Evolutionary conservation across 306 rosid genomes (phyloP).

Genomic region (Mimosa pudica): DNA sequence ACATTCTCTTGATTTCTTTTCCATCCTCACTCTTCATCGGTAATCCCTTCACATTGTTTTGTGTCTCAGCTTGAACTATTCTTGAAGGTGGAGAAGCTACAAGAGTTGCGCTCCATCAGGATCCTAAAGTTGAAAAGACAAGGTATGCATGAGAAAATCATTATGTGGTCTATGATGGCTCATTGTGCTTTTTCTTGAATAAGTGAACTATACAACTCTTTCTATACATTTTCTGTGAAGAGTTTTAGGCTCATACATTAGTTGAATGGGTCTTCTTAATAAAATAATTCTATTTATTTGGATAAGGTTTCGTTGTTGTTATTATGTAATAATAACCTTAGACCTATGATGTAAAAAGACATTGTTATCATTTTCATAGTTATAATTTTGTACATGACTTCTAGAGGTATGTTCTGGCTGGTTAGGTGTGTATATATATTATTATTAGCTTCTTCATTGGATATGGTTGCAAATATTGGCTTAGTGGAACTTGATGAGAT

Average conservation of each 20-base stretch:
- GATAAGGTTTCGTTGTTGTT: too few species aligned
- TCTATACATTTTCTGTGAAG: neutral
- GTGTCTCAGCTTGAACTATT: too few species aligned
- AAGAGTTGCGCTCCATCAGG: conserved; percentile 80
- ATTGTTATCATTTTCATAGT: too few species aligned
- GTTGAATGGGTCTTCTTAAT: conserved; percentile 18
- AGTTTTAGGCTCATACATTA: conserved; percentile 28
- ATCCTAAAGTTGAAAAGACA: conserved; percentile 86
- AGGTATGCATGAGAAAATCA: conserved; percentile 45
- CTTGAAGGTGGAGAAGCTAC: conserved; percentile 91
- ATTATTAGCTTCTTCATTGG: too few species aligned
- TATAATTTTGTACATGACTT: too few species aligned
- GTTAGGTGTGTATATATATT: too few species aligned
- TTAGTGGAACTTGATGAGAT: too few species aligned
- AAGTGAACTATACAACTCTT: conserved; percentile 17
- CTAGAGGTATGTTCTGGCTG: too few species aligned
- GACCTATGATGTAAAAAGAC: too few species aligned
- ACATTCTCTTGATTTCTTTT: neutral
- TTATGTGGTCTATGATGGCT: conserved; percentile 18
- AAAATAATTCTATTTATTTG: too few species aligned
- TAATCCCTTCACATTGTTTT: conserved; percentile 14
- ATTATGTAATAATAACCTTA: too few species aligned
- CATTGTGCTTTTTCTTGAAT: neutral
- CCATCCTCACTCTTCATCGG: neutral
- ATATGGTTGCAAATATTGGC: too few species aligned